Conservation (phyloP, 345 rosid genomes). For the Eucalyptus sideroxylon region DNA sequence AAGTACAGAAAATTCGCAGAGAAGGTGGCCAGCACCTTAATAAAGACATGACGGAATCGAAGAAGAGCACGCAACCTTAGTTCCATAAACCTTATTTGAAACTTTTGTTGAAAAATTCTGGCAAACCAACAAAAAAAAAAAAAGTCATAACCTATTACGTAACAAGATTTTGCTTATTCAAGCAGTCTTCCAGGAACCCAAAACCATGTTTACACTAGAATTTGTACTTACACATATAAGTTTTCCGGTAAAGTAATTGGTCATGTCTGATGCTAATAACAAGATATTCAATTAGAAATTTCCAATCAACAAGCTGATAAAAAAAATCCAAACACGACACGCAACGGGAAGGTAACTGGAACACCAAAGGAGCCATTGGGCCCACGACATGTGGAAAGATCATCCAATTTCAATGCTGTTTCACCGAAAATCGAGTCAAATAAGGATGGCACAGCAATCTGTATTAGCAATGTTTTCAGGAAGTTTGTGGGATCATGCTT, state of each 20-base stretch:
- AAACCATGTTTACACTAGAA: background rate
- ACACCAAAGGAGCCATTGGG: background rate
- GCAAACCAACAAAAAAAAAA: background rate
- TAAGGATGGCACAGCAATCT: background rate
- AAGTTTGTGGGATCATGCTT: background rate
- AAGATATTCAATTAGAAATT: background rate
- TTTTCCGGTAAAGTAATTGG: background rate
- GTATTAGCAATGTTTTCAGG: background rate
- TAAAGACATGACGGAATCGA: background rate
- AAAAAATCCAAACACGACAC: constrained; percentile 5
- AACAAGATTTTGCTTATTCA: background rate
- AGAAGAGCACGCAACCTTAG: background rate
- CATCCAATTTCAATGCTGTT: background rate
- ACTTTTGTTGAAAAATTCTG: background rate
- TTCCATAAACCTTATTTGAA: background rate
- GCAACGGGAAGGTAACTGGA: background rate
- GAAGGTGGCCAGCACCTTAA: background rate
- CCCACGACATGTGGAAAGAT: background rate
- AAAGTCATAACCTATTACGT: background rate
- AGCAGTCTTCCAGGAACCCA: background rate
- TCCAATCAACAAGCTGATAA: background rate
- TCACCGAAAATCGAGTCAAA: constrained; percentile 1
- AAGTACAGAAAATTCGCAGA: background rate
- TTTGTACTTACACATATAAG: background rate
- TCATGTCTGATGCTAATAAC: background rate